Evolutionary conservation across 495 filamentous ascomycete genomes (phyloP), one percentile per base, ranked within the genome.

Genomic region (Lophiostoma macrostomum): DNA sequence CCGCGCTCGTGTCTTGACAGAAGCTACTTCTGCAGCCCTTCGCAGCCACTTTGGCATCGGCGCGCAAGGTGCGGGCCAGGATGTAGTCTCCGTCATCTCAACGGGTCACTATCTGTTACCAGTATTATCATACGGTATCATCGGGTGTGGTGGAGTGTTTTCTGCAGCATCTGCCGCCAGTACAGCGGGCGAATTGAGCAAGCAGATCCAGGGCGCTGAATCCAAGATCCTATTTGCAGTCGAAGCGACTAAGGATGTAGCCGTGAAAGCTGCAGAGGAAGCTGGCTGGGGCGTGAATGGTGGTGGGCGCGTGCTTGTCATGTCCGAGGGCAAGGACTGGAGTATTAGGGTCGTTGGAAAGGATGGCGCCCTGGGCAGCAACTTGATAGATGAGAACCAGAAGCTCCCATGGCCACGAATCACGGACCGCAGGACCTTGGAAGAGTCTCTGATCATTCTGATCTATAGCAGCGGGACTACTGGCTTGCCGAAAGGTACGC

Each of bases 111-210:
- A 65, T 20, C 65, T 74, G 5, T 64, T 78, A 5, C 74, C 75
- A 0, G 60, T 70, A 25, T 40, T 76, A 22, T 76, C 76, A 57
- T 78, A 73, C 50, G 69, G 69, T 5, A 67, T 71, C 29, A 64
- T 79, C 32, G 76, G 70, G 11, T 74, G 74, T 20, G 74, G 70
- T 13, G 77, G 74, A 19, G 70, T 79, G 38, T 79, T 70, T 50
- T 74, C 72, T 1, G 69, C 75, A n/a, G 72, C 70, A 3, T 71
- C 59, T 37, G 58, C 73, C 0, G 56, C 67, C 3, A 71, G 68
- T 28, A 77, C 72, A 0, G 45, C 67, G 5, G 49, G 58, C 18
- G 75, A 78, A 45, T 45, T 76, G 20, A 64, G 67, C 11, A 63
- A 57, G 39, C 73, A 75, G 56, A 55, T 75, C 12, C 54, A 48